A percentile compares a stretch with the other conserved stretches of the same genome.
Conservation (phyloP, 2,329 filamentous ascomycete genomes). For the Talaromyces sp. region DNA sequence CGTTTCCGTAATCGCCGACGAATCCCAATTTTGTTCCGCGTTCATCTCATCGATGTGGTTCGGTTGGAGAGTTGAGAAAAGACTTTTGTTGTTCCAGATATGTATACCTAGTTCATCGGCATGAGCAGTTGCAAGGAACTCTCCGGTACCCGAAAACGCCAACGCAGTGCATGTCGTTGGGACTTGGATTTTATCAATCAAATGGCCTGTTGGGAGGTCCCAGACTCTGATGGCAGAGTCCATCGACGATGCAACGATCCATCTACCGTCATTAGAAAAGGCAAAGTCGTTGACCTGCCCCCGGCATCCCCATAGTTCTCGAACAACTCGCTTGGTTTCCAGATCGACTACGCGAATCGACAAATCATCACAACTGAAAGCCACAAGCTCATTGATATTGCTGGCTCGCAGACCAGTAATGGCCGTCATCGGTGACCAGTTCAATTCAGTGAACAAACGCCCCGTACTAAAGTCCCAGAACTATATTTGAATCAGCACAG, state of each 20-base stretch:
- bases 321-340: slow-evolving; percentile 82
- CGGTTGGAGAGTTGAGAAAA: slow-evolving; percentile 86
- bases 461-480: slow-evolving; percentile 97
- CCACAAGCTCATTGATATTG: slow-evolving; percentile 75
- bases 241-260: slow-evolving; percentile 83
- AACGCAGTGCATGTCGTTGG: slow-evolving; percentile 75
- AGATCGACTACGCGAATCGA: slow-evolving; percentile 87
- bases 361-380: slow-evolving; percentile 82
- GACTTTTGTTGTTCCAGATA: slow-evolving; percentile 89
- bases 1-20: slow-evolving; percentile 77
- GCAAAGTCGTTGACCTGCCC: slow-evolving; percentile 72
- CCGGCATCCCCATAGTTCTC: slow-evolving; percentile 83
- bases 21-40: slow-evolving; percentile 60
- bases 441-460: slow-evolving; percentile 70
- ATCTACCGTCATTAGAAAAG: slow-evolving; percentile 90
- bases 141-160: slow-evolving; percentile 82
- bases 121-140: slow-evolving; percentile 88
- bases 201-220: slow-evolving; percentile 91
- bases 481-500: slow-evolving; percentile 23
- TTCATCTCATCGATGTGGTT: slow-evolving; percentile 76
- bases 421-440: slow-evolving; percentile 73
- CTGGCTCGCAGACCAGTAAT: slow-evolving; percentile 78
- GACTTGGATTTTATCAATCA: slow-evolving; percentile 86
- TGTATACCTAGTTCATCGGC: slow-evolving; percentile 81
- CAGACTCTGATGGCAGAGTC: slow-evolving; percentile 80